Base-by-base conservation (phyloP, 495 filamentous ascomycete species). In the Talaromyces thailandensis region DNA sequence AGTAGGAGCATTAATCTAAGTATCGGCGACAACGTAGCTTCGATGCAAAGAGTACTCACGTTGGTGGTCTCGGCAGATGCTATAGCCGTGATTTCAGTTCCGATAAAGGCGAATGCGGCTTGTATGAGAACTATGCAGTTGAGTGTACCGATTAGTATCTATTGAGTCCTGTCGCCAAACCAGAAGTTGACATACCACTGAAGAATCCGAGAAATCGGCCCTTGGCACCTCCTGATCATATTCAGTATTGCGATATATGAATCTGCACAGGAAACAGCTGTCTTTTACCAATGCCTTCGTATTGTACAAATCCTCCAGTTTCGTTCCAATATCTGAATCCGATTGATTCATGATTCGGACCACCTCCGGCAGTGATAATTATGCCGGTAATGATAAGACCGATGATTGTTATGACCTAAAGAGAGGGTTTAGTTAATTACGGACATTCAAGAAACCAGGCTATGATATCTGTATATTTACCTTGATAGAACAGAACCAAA, bases 11-110 rank as follows among this genome's bases (percentile, higher is more conserved):
- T 31, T 16, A 48, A 35, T 53, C 43, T 37, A 58, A n/a, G 23
- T 24, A 25, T 59, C n/a, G n/a, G 7, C 29, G 23, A 24, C 8
- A 59, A 21, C 23, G 7, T 37, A 37, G 11, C 21, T 59, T 43
- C 12, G n/a, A 23, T 25, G 56, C 31, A 28, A 40, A 37, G 35
- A 26, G 18, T 21, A 31, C 56, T 24, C 35, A 59, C 56, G 65
- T 89, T 90, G 21, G 81, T 82, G 61, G 90, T 87, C 72, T 96
- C 92, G 62, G 88, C 88, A 12, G 88, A 90, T 0, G 91, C 88
- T 18, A 94, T 81, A 57, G 83, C 88, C 18, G 90, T 82, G 65
- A 87, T 80, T 69, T 93, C 88, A n/a, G 80, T 79, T n/a, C 82
- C 82, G 29, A 75, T 76, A 64, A 82, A 86, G n/a, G 73, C 69